phyloP scores from a whole-genome alignment of 2,329 filamentous ascomycete species.

The Cladophialophora bantiana region DNA sequence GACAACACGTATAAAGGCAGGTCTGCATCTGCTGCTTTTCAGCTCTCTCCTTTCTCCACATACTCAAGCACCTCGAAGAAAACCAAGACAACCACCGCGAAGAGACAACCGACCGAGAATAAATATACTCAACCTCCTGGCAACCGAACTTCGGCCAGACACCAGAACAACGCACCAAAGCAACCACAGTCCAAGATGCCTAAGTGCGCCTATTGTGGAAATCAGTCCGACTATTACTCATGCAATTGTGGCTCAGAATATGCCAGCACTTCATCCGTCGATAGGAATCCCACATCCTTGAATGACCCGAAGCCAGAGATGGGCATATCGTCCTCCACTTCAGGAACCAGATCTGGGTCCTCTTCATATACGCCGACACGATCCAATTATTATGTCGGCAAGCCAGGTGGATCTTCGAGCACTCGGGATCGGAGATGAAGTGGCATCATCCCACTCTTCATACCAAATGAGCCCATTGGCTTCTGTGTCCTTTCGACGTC shows the following conservation, averaged over 20 bases:
- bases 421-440: background rate
- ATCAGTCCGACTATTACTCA: constrained; percentile 8
- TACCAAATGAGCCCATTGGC: too few species aligned
- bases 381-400: constrained; percentile 9
- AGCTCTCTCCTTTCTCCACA: background rate
- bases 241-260: constrained; percentile 18
- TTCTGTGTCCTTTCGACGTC: background rate
- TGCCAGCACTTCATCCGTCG: constrained; percentile 15
- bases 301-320: constrained; percentile 20
- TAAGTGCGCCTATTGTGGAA: constrained; percentile 17
- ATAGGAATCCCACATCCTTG: constrained; percentile 9
- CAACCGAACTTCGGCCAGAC: background rate
- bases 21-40: background rate
- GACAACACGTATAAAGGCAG: constrained; percentile 8
- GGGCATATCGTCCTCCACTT: constrained; percentile 9
- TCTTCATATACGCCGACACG: constrained; percentile 7
- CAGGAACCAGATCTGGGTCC: background rate
- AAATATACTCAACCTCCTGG: background rate
- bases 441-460: background rate
- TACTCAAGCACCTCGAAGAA: background rate
- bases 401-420: constrained; percentile 9
- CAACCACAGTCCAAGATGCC: constrained; percentile 9
- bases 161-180: background rate
- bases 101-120: background rate
- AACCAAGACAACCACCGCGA: background rate